A percentile compares a stretch with the other conserved stretches of the same genome.
These are phyloP conservation scores for Xylona heveae DNA, from an alignment of 495 filamentous ascomycete genomes.

Conservation along the genomic window DNA sequence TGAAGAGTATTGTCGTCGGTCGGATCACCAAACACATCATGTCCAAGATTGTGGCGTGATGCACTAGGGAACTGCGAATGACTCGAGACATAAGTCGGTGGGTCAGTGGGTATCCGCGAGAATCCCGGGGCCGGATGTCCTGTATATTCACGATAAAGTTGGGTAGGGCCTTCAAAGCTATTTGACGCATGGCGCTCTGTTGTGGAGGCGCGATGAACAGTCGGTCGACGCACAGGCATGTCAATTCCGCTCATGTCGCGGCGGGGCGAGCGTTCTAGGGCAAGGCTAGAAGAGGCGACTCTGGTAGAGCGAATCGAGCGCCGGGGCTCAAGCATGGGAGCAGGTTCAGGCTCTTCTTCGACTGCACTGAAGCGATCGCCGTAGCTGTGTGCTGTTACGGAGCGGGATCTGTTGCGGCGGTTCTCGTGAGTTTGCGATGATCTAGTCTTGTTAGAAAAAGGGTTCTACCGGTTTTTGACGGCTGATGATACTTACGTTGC, in stretches of 20 bases:
- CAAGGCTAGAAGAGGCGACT: slow-evolving; percentile 15
- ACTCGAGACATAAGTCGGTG: slow-evolving; percentile 20
- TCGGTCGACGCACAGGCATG: slow-evolving; percentile 23
- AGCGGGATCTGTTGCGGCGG: slow-evolving; percentile 30
- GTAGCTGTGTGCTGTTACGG: slow-evolving; percentile 39
- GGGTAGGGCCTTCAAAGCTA: slow-evolving; percentile 37
- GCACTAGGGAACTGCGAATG: slow-evolving; percentile 22
- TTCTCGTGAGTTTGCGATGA: slow-evolving; percentile 9
- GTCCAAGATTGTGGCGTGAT: slow-evolving; percentile 16
- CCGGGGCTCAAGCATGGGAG: slow-evolving; percentile 15
- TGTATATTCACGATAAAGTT: slow-evolving; percentile 24
- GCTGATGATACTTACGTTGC: slow-evolving; percentile 23
- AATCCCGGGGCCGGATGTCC: slow-evolving; percentile 23
- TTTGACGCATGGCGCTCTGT: no score
- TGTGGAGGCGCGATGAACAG: slow-evolving; percentile 24
- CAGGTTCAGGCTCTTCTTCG: slow-evolving; percentile 31
- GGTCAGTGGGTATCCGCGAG: slow-evolving; percentile 36
- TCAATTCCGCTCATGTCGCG: slow-evolving; percentile 16
- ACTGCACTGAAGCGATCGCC: slow-evolving; percentile 32
- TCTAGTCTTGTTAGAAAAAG: not conserved
- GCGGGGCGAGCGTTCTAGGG: slow-evolving; percentile 11
- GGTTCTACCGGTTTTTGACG: slow-evolving; percentile 1
- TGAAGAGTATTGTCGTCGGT: slow-evolving; percentile 38
- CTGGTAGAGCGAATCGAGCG: slow-evolving; percentile 33
- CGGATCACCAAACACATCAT: slow-evolving; percentile 40